phyloP scores from a whole-genome alignment of 768 basidiomycete genomes.

The Tricholoma furcatifolium region DNA sequence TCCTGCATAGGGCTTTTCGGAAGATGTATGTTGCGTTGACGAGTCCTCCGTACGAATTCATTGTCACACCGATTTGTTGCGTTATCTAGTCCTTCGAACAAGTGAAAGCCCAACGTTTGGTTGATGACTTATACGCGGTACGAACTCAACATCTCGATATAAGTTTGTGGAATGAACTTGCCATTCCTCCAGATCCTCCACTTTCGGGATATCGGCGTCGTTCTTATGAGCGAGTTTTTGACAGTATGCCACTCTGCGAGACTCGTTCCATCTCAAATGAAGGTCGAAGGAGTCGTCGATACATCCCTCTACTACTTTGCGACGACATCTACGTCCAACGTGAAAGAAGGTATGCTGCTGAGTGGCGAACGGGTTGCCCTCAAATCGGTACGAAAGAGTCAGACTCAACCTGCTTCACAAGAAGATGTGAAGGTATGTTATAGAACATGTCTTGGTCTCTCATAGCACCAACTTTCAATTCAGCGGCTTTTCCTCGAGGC shows the following conservation, averaged over 20 bases:
- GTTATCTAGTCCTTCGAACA: too few species aligned
- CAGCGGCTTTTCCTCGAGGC: conserved; percentile 14
- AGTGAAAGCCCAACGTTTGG: not conserved
- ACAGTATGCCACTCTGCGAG: conserved; percentile 1
- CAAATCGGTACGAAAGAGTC: conserved; percentile 7
- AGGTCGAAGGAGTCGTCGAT: not conserved
- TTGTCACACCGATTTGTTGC: too few species aligned
- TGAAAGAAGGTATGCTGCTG: not conserved
- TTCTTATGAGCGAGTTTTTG: conserved; percentile 2
- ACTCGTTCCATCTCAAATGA: not conserved
- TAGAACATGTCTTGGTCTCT: not conserved
- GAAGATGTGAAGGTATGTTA: not conserved
- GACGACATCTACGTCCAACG: conserved; percentile 8
- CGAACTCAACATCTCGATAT: not conserved
- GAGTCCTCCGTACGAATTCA: too few species aligned
- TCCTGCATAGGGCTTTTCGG: too few species aligned
- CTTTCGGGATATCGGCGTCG: not conserved
- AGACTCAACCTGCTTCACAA: not conserved
- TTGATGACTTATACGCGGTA: not conserved
- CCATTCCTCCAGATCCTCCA: not conserved
- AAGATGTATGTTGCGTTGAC: too few species aligned
- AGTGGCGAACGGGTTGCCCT: not conserved
- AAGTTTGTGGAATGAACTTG: not conserved
- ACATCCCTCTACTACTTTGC: not conserved
- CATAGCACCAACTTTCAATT: not conserved